Conservation (phyloP, 2,329 filamentous ascomycete genomes). For the Macrophomina phaseolina region DNA sequence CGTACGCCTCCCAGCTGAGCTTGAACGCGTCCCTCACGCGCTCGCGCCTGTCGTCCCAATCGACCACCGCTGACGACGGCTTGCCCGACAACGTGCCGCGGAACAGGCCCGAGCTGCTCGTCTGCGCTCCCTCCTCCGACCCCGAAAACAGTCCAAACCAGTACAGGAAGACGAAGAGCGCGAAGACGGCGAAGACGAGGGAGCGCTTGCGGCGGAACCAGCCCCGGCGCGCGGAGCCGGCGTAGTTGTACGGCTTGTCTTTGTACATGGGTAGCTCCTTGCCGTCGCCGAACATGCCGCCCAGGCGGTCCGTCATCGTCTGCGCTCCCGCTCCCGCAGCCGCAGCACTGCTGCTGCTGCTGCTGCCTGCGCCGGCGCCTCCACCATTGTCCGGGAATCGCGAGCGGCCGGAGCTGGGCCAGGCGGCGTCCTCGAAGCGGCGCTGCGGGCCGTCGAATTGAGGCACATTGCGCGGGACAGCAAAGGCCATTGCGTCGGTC, state of each 20-base stretch:
- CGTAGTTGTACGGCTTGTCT: constrained; percentile 88
- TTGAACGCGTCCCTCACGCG: constrained; percentile 88
- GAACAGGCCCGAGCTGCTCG: neutral
- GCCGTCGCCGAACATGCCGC: constrained; percentile 67
- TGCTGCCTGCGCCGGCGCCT: constrained; percentile 7
- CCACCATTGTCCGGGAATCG: constrained; percentile 28
- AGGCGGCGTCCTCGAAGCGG: constrained; percentile 48
- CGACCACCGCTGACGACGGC: constrained; percentile 44
- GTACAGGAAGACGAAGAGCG: constrained; percentile 68
- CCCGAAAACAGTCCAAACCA: constrained; percentile 54
- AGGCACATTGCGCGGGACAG: constrained; percentile 49
- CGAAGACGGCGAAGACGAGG: constrained; percentile 58
- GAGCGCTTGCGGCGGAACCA: constrained; percentile 69
- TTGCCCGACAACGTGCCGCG: constrained; percentile 16
- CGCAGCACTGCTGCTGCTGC: constrained; percentile 25
- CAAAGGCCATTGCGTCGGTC: constrained; percentile 48
- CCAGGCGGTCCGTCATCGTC: constrained; percentile 65
- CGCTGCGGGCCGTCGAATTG: constrained; percentile 50
- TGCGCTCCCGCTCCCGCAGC: constrained; percentile 43
- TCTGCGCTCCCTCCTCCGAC: neutral
- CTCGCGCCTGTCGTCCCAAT: constrained; percentile 81
- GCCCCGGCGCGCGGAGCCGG: constrained; percentile 61
- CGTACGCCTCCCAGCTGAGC: constrained; percentile 91
- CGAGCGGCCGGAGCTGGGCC: constrained; percentile 40
- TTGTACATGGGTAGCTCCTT: constrained; percentile 91